These are phyloP conservation scores for Solanum okadae DNA, from an alignment of 257 asterid genomes.

Conservation along the genomic window DNA sequence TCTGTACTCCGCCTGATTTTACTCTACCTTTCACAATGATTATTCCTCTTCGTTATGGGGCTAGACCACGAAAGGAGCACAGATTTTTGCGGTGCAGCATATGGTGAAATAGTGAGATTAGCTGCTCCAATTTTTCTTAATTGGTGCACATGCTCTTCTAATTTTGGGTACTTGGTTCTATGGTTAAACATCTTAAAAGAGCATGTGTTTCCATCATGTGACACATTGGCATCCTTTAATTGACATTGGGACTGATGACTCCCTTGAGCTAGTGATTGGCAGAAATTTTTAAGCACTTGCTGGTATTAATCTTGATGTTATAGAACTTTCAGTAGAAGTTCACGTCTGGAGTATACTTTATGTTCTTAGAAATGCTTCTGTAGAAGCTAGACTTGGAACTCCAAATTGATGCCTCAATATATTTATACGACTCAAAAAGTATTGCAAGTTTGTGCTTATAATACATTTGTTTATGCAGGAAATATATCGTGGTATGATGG, in stretches of 20 bases:
- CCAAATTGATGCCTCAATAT: background rate
- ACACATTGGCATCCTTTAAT: background rate
- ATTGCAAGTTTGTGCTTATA: background rate
- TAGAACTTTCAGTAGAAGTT: background rate
- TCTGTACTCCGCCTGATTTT: background rate
- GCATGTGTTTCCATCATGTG: background rate
- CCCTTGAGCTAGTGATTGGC: background rate
- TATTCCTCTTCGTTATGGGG: background rate
- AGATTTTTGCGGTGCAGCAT: background rate
- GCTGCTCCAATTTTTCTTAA: background rate
- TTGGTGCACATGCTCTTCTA: background rate
- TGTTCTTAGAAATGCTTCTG: background rate
- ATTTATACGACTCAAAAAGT: background rate
- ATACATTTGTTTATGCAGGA: constrained; percentile 28
- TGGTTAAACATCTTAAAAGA: background rate
- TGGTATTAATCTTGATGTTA: background rate
- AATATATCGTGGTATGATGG: constrained; percentile 54
- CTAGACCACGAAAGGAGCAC: background rate
- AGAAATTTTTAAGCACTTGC: background rate
- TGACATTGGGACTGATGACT: background rate
- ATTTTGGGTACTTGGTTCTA: background rate
- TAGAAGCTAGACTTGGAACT: background rate
- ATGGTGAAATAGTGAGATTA: background rate
- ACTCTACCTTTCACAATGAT: background rate
- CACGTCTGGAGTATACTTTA: background rate